These are phyloP conservation scores for Torrubiella hemipterigena DNA, from an alignment of 2,329 filamentous ascomycete genomes.

Conservation along the genomic window DNA sequence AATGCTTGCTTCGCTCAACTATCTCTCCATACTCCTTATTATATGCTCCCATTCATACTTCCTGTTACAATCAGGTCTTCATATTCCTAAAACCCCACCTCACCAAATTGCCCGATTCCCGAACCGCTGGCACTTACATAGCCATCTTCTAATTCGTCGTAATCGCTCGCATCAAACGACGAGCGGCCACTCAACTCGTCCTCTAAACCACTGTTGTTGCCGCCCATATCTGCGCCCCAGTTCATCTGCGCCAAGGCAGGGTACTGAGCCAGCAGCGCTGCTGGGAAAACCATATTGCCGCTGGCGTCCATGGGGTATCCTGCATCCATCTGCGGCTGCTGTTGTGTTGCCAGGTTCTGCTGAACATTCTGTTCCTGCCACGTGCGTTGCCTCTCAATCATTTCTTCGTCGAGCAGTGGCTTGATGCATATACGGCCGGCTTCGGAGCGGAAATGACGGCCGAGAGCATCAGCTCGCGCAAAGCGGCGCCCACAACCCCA, in stretches of 20 bases:
- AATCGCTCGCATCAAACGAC: slow-evolving; percentile 73
- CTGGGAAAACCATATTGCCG: slow-evolving; percentile 61
- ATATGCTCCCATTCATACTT: too few species aligned
- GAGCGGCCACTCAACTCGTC: slow-evolving; percentile 69
- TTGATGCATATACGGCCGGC: slow-evolving; percentile 95
- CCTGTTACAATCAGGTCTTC: too few species aligned
- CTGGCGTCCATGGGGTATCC: slow-evolving; percentile 45
- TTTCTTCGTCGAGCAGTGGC: slow-evolving; percentile 90
- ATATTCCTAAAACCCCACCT: too few species aligned
- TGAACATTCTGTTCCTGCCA: slow-evolving; percentile 63
- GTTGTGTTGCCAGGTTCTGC: slow-evolving; percentile 45
- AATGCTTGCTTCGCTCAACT: too few species aligned
- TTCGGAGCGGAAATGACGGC: slow-evolving; percentile 89
- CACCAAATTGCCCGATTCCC: slow-evolving; percentile 46
- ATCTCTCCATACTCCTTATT: too few species aligned
- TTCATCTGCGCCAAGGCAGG: slow-evolving; percentile 84
- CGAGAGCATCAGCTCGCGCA: slow-evolving; percentile 87
- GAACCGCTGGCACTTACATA: slow-evolving; percentile 56
- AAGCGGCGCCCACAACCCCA: slow-evolving; percentile 95
- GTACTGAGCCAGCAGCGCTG: slow-evolving; percentile 81
- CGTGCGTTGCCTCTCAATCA: slow-evolving; percentile 63
- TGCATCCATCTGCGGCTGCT: slow-evolving; percentile 44
- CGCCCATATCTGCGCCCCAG: slow-evolving; percentile 61
- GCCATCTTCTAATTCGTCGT: slow-evolving; percentile 60
- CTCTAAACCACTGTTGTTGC: slow-evolving; percentile 60